phyloP scores from a whole-genome alignment of 1,284 basidiomycete species.

The Boletellus sp. region DNA sequence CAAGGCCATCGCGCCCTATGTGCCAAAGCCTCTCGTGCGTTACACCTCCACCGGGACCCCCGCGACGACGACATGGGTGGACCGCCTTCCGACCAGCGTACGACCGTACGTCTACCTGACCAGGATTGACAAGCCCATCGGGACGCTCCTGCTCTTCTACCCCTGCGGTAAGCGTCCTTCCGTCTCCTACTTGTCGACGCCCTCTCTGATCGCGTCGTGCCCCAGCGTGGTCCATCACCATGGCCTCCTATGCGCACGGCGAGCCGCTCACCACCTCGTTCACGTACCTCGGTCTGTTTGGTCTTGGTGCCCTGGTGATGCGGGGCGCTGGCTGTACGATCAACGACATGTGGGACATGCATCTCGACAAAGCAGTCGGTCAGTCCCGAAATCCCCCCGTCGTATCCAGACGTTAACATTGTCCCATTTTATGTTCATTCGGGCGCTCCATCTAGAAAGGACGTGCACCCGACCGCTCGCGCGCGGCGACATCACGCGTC shows the following conservation, averaged over 20 bases:
- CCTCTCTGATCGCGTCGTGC: background rate
- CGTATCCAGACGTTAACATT: too few species aligned
- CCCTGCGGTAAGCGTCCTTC: conserved; percentile 73
- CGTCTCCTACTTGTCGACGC: background rate
- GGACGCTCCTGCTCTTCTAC: conserved; percentile 87
- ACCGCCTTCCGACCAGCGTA: conserved; percentile 54
- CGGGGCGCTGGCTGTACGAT: conserved; percentile 98
- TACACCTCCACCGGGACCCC: conserved; percentile 17
- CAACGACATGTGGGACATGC: conserved; percentile 97
- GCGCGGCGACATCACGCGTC: conserved; percentile 73
- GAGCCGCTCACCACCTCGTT: conserved; percentile 65
- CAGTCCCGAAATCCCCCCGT: conserved; percentile 27
- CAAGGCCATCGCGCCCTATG: background rate
- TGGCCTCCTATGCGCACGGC: conserved; percentile 80
- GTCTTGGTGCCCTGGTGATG: conserved; percentile 91
- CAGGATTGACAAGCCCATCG: conserved; percentile 94
- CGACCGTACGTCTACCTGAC: conserved; percentile 84
- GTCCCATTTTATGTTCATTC: too few species aligned
- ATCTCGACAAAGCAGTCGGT: conserved; percentile 92
- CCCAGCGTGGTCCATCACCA: conserved; percentile 92
- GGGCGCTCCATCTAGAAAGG: conserved; percentile 33
- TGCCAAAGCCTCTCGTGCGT: conserved; percentile 11
- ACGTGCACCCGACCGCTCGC: conserved; percentile 64
- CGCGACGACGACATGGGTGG: conserved; percentile 57
- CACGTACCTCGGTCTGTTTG: conserved; percentile 82